Evolutionary conservation across 345 rosid species (phyloP), one percentile per base, ranked within the genome.

Genomic region (Eucalyptus marginata): DNA sequence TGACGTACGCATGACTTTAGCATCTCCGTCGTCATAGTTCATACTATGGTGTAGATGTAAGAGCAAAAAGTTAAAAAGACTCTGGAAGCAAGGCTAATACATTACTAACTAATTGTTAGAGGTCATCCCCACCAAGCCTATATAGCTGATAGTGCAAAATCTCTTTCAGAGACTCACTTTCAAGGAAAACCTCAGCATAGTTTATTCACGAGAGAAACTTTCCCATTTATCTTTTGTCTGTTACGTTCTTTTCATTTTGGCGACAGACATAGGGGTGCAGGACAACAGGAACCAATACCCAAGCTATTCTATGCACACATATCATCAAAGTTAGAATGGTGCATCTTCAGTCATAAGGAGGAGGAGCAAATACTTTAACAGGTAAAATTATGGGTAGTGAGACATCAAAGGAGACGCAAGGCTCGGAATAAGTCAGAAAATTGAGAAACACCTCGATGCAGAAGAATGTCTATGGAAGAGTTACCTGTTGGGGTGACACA

Each of bases 401-500:
- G 83, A 76, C 36, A 85, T 27, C 40, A 47, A 49, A 49, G 36
- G 87, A 15, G 40, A 49, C 9, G 0, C 46, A 18, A 86, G 87
- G 16, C 47, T 76, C 29, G 7, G 24, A 51, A 49, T 40, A 15
- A 16, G 24, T 31, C 24, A 86, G 44, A 49, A 50, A 86, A n/a
- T 49, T 86, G 54, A 31, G 52, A 87, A 47, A 22, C 44, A 16
- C 52, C 54, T 87, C 20, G 22, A 58, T 25, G 62, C 44, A 88
- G 66, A 49, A 81, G 71, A 58, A 16, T 24, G 20, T 29, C 12
- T 31, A 85, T 24, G 43, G 50, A 31, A 33, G 56, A 89, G 29
- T 33, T 93, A 94, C 95, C 96, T 94, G 94, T 46, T 87, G 89
- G 71, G 93, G 88, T 8, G 91, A 90, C 62, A 94, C 79, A 20